Conservation (phyloP, 805 yeast species). For the Zygoascus ofunaensis region DNA sequence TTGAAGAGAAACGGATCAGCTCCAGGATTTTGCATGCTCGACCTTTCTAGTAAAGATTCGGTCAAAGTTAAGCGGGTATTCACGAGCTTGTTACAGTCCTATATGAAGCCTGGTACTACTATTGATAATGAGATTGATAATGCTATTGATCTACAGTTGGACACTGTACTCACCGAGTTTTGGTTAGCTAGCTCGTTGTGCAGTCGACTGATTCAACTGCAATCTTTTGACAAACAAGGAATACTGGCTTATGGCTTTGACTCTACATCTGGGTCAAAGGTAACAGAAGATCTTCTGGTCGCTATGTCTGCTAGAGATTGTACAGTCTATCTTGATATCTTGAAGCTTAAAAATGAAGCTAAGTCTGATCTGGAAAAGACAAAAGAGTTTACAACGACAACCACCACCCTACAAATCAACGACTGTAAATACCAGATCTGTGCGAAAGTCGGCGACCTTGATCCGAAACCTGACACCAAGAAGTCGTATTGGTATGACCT, state of each 20-base stretch:
- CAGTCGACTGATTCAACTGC: conserved; percentile 25
- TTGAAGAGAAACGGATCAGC: conserved; percentile 26
- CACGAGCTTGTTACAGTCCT: conserved; percentile 22
- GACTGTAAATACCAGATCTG: conserved; percentile 25
- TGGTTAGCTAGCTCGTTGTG: conserved; percentile 16
- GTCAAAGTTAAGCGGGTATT: conserved; percentile 20
- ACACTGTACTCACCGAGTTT: conserved; percentile 15
- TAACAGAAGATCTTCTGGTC: conserved; percentile 27
- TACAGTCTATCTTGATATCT: conserved; percentile 40
- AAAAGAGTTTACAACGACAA: conserved; percentile 8
- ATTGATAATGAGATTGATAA: not conserved
- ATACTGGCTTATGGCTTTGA: conserved; percentile 12
- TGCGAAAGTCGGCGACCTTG: conserved; percentile 43
- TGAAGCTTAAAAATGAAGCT: conserved; percentile 16
- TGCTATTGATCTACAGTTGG: not conserved
- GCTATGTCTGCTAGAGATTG: conserved; percentile 54
- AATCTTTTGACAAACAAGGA: conserved; percentile 22
- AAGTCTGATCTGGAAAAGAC: conserved; percentile 1
- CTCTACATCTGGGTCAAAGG: not conserved
- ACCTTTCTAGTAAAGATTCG: conserved; percentile 30
- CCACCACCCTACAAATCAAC: not conserved
- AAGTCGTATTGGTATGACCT: conserved; percentile 42
- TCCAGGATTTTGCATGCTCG: conserved; percentile 42
- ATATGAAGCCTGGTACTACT: not conserved
- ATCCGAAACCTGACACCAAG: conserved; percentile 34